Conservation (phyloP, 176 grass and related monocot species). For the Secale cereale region DNA sequence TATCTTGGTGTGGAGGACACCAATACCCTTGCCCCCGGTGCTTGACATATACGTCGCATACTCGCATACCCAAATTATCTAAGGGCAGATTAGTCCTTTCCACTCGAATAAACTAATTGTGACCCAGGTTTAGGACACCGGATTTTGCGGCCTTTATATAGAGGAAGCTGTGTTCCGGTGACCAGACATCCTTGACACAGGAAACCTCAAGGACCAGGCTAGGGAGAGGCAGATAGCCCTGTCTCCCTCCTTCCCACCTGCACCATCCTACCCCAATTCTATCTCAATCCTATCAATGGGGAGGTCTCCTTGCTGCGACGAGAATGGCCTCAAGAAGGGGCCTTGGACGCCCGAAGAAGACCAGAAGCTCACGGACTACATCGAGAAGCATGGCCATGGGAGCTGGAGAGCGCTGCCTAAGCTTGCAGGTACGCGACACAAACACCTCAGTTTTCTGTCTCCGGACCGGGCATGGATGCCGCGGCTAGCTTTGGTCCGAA, state of each 20-base stretch:
- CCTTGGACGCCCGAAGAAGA: conserved; percentile 95
- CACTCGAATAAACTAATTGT: neutral
- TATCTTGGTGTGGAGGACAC: conserved; percentile 13
- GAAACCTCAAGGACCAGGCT: conserved; percentile 21
- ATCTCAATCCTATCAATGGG: conserved; percentile 61
- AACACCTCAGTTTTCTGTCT: neutral
- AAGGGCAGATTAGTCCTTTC: conserved; percentile 27
- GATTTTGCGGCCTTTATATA: conserved; percentile 50
- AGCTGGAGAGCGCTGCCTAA: conserved; percentile 95
- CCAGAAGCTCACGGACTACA: conserved; percentile 70
- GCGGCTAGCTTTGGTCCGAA: neutral
- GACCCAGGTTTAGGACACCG: conserved; percentile 11
- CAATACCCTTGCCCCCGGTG: neutral
- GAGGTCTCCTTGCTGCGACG: conserved; percentile 77
- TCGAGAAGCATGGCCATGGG: conserved; percentile 74
- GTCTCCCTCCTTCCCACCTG: conserved; percentile 47
- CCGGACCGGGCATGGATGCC: neutral
- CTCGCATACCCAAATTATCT: neutral
- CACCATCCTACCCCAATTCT: conserved; percentile 14
- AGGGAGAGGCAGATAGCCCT: conserved; percentile 17
- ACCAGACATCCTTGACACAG: conserved; percentile 40
- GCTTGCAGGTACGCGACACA: conserved; percentile 57
- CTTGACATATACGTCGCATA: neutral
- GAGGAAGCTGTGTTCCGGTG: conserved; percentile 61
- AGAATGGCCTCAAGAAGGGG: conserved; percentile 94